These are phyloP conservation scores for Agrocybe chaxingu DNA, from an alignment of 768 basidiomycete genomes.

Conservation along the genomic window DNA sequence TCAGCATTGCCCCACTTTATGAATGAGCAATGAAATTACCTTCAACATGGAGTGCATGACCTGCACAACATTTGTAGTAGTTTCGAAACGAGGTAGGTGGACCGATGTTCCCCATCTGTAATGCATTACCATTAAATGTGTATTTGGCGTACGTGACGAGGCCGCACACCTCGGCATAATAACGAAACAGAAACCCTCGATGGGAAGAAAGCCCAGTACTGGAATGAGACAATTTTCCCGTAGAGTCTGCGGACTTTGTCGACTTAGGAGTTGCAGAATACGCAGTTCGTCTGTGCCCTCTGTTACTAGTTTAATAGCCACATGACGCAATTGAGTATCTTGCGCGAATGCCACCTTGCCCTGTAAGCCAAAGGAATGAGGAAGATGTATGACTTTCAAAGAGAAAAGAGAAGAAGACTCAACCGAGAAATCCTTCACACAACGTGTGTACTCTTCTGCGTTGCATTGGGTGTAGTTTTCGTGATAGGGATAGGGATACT, in stretches of 20 bases:
- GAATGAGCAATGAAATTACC: neutral
- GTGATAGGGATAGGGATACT: neutral
- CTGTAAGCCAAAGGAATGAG: neutral
- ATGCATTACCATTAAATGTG: neutral
- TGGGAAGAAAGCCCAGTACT: conserved; percentile 21
- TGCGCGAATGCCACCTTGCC: conserved; percentile 14
- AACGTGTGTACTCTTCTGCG: no score
- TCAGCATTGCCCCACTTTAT: neutral
- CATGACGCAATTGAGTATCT: conserved; percentile 16
- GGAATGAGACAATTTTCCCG: conserved; percentile 17
- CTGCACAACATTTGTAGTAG: conserved; percentile 7
- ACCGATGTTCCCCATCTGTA: conserved; percentile 14
- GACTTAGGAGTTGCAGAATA: conserved; percentile 15
- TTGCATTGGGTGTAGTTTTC: neutral
- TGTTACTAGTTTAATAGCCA: conserved; percentile 24
- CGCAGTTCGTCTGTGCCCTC: conserved; percentile 19
- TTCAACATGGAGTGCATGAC: conserved; percentile 18
- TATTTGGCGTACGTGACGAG: no score
- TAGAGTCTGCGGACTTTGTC: conserved; percentile 5
- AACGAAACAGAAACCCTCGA: conserved; percentile 18
- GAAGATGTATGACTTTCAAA: neutral
- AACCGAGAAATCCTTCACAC: neutral
- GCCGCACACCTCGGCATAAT: conserved; percentile 26
- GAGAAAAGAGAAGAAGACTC: no score
- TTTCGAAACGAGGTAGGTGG: neutral